phyloP scores from a whole-genome alignment of 768 basidiomycete species.

The Naganishia onofrii region DNA sequence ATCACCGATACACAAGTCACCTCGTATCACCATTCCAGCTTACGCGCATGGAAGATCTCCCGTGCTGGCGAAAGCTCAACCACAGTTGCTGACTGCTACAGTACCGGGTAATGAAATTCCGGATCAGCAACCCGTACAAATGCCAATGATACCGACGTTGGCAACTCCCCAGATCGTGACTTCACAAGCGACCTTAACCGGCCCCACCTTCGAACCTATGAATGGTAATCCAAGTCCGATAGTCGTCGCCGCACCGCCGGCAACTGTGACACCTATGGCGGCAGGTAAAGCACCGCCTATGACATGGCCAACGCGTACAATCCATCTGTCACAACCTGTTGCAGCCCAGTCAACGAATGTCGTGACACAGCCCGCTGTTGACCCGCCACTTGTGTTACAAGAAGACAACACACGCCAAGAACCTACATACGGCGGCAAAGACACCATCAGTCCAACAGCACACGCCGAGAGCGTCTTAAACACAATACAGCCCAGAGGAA shows the following conservation, averaged over 20 bases:
- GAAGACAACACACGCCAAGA: background rate
- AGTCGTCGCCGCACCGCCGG: background rate
- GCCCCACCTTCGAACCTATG: background rate
- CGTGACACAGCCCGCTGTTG: background rate
- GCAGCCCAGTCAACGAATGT: background rate
- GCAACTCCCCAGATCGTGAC: background rate
- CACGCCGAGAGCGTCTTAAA: background rate
- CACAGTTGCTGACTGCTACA: background rate
- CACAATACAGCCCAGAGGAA: background rate
- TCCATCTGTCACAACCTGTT: background rate
- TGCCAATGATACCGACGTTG: background rate
- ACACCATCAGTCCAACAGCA: background rate
- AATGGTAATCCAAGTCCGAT: background rate
- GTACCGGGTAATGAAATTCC: background rate
- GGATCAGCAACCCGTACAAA: background rate
- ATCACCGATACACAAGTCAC: slow-evolving; percentile 5
- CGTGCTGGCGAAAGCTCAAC: slow-evolving; percentile 9
- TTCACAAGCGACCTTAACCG: background rate
- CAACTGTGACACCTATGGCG: background rate
- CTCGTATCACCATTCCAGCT: slow-evolving; percentile 9
- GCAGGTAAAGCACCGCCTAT: background rate
- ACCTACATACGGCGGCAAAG: background rate
- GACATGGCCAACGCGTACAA: background rate
- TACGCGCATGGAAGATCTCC: slow-evolving; percentile 10
- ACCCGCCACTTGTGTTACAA: background rate